phyloP scores from a whole-genome alignment of 108 stramenopile genomes.

The Cyclotella atomus region DNA sequence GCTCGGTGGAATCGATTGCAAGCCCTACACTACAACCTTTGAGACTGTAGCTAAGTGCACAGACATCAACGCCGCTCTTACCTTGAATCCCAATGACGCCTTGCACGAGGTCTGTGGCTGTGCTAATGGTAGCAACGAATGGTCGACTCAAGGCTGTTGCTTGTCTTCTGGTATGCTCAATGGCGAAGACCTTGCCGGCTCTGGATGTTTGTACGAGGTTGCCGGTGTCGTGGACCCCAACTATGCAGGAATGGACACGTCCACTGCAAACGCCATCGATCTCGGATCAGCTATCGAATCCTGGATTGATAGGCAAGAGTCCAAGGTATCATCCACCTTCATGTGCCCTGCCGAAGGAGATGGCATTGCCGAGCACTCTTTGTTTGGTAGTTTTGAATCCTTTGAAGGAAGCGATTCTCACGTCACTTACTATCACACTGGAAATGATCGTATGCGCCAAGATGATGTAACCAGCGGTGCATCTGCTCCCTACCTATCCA shows the following conservation, averaged over 20 bases:
- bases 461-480: constrained; percentile 27
- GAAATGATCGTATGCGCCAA: constrained; percentile 54
- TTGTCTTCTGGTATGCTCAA: constrained; percentile 42
- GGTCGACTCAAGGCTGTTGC: constrained; percentile 54
- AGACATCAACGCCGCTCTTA: constrained; percentile 39
- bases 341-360: constrained; percentile 45
- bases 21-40: constrained; percentile 53
- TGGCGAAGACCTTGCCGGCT: constrained; percentile 32
- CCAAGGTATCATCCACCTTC: constrained; percentile 38
- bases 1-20: constrained; percentile 59
- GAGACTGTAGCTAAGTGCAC: constrained; percentile 44
- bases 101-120: constrained; percentile 45
- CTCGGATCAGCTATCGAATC: constrained; percentile 47
- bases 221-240: constrained; percentile 53
- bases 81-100: constrained; percentile 25
- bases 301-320: constrained; percentile 43
- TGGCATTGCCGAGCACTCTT: constrained; percentile 36
- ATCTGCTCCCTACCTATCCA: constrained; percentile 19
- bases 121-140: constrained; percentile 53
- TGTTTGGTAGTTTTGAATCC: constrained; percentile 43
- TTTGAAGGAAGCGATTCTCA: constrained; percentile 37
- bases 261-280: constrained; percentile 38
- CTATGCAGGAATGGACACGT: constrained; percentile 48
- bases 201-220: constrained; percentile 52
- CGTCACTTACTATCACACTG: constrained; percentile 48